Evolutionary conservation across 306 rosid species (phyloP), one percentile per base, ranked within the genome.

Genomic region (Prinsepia uniflora): DNA sequence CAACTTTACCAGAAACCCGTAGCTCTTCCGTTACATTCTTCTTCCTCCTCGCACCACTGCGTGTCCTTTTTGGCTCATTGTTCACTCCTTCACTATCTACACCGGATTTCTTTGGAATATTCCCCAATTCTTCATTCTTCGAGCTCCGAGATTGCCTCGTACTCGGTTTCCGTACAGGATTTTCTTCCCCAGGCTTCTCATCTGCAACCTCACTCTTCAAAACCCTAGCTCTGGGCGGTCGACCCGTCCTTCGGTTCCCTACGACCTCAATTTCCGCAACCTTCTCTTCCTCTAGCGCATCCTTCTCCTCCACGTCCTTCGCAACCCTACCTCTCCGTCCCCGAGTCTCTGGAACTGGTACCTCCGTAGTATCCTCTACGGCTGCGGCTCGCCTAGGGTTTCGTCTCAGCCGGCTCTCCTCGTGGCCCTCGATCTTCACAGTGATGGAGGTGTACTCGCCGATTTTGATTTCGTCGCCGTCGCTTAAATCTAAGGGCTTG

Each of bases 401-500:
- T 63, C 85, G 64, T 65, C 85, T 68, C 44, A 61, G 6, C 3
- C 8, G 66, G 56, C 73, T 68, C 44, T 70, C 85, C 13, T 80
- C 68, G 43, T 6, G 17, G 54, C 59, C 12, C 30, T 43, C 52
- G 24, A 90, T 69, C 61, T 49, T 54, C 20, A 92, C 82, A 18
- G 56, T 67, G 42, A 93, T 78, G 41, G 93, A 84, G 1, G 92
- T 90, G 46, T 0, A 36, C 72, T 93, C 96, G 0, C 97, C 94
- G 72, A 90, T 72, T 72, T 90, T 87, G 77, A 93, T 71, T 57
- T 65, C 39, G 66, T 88, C 86, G 10, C 81, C 90, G 46, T 86
- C 71, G 50, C 17, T 47, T 22, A 93, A 80, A 17, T 62, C 46
- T 72, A 84, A 56, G 6, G 91, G 80, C 3, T 65, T 56, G 43